These are phyloP conservation scores for Brassica hybrid DNA, from an alignment of 441 rosid species.

Conservation along the genomic window DNA sequence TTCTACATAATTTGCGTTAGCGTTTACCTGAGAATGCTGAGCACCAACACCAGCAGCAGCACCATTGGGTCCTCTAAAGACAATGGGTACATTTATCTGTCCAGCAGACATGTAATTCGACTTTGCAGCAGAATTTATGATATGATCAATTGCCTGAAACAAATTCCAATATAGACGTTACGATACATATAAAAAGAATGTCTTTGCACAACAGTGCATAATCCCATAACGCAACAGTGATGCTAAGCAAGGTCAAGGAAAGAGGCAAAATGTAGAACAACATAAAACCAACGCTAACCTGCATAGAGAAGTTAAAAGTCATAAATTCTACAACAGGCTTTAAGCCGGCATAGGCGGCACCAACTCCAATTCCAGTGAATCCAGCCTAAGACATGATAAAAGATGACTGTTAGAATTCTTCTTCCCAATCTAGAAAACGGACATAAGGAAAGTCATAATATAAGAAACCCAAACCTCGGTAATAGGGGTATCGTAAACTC, in stretches of 20 bases:
- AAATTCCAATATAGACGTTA: neutral
- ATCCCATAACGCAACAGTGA: neutral
- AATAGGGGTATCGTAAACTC: slow-evolving; percentile 96
- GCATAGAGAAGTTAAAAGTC: slow-evolving; percentile 97
- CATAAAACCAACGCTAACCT: slow-evolving; percentile 51
- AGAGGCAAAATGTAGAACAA: neutral
- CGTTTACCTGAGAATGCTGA: slow-evolving; percentile 52
- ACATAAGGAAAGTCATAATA: neutral
- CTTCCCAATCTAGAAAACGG: slow-evolving; percentile 4
- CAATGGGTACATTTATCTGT: slow-evolving; percentile 79
- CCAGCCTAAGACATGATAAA: slow-evolving; percentile 72
- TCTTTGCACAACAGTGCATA: neutral
- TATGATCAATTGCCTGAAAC: slow-evolving; percentile 89
- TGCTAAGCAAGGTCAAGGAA: slow-evolving; percentile 17
- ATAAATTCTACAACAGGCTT: slow-evolving; percentile 93
- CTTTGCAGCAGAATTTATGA: slow-evolving; percentile 94
- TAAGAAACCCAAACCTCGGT: slow-evolving; percentile 71
- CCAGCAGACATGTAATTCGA: slow-evolving; percentile 95
- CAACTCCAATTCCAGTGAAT: slow-evolving; percentile 97
- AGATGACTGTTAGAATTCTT: slow-evolving; percentile 15
- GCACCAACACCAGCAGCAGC: slow-evolving; percentile 99
- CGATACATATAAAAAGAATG: neutral
- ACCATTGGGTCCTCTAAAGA: slow-evolving; percentile 97
- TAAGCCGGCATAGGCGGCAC: slow-evolving; percentile 94
- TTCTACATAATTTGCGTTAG: neutral